Evolutionary conservation across 129 eudicot genomes (phyloP).

Genomic region (Escallonia rubra): DNA sequence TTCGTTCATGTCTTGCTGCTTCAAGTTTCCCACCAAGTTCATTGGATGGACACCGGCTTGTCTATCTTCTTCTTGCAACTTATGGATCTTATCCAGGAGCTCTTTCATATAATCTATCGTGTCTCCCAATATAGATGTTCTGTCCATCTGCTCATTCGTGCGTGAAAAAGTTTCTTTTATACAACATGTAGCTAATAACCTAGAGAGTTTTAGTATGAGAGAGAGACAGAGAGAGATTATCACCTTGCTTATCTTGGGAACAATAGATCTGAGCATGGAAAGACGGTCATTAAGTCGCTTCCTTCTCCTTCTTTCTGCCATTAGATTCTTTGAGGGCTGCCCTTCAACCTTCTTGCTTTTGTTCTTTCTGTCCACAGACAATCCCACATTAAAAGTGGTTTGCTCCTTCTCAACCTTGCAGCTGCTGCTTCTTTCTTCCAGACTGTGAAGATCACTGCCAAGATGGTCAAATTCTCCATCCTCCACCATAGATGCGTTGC

Average conservation of each 20-base stretch:
- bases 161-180: neutral
- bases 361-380: slow-evolving; percentile 28
- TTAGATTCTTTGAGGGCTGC: slow-evolving; percentile 76
- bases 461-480: slow-evolving; percentile 14
- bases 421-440: slow-evolving; percentile 10
- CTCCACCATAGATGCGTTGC: slow-evolving; percentile 19
- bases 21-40: slow-evolving; percentile 32
- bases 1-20: slow-evolving; percentile 50
- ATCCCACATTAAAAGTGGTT: slow-evolving; percentile 24
- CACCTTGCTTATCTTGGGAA: slow-evolving; percentile 86
- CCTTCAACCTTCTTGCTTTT: slow-evolving; percentile 50
- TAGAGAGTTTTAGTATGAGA: neutral
- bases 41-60: slow-evolving; percentile 18
- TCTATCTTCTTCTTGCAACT: slow-evolving; percentile 38
- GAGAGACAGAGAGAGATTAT: neutral
- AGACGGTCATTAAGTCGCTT: slow-evolving; percentile 75
- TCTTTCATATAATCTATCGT: slow-evolving; percentile 89
- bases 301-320: slow-evolving; percentile 80
- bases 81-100: slow-evolving; percentile 49
- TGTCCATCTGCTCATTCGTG: slow-evolving; percentile 63
- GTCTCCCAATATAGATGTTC: slow-evolving; percentile 89
- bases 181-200: neutral
- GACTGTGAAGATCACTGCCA: slow-evolving; percentile 8
- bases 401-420: slow-evolving; percentile 22
- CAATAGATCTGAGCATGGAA: slow-evolving; percentile 81